Base-by-base conservation (phyloP, 768 basidiomycete species). In the Ramaria sp. region DNA sequence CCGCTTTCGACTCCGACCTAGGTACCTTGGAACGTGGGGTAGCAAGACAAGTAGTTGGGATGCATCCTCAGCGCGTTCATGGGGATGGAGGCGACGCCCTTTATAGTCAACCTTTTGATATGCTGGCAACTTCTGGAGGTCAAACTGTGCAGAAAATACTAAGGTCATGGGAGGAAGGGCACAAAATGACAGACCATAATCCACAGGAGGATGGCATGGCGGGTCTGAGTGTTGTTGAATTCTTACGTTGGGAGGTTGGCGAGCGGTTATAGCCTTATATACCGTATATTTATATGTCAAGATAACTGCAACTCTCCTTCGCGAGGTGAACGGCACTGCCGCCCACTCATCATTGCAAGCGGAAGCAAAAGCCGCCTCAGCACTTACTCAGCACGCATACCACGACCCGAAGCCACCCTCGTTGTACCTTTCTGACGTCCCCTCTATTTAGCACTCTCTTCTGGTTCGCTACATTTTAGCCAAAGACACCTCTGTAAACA, bases 11-110 rank as follows among this genome's bases (percentile, higher is more conserved):
- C 27, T 67, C 71, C n/a, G 80, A 86, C 39, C 70, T 89, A 17
- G 73, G 73, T 33, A 75, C 76, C 43, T 73, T 95, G 13, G 82
- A 87, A 62, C 82, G 88, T 22, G 79, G 85, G 1, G 60, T 95
- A n/a, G 86, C 85, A 10, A 78, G 91, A 42, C 93, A 95, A 69
- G 84, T 91, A 51, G 82, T 83, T 20, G 93, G 91, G 2, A 85
- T 93, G 65, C 82, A 88, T 27, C 89, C 89, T 0, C 69, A 70
- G 15, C 73, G 72, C 0, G 72, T 91, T 19, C 69, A 65, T n/a
- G 56, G 48, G 1, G 63, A 64, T 9, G 81, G 83, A 55, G 70
- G 70, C 37, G 78, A 76, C 1, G 79, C 81, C 7, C 68, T 91
- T 47, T 88, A 88, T 64, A 75, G 78, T 27, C 89, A 91, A 62